A percentile compares a stretch with the other conserved stretches of the same genome.
Conservation (phyloP, 2,329 filamentous ascomycete species). For the Plenodomus tracheiphilus region DNA sequence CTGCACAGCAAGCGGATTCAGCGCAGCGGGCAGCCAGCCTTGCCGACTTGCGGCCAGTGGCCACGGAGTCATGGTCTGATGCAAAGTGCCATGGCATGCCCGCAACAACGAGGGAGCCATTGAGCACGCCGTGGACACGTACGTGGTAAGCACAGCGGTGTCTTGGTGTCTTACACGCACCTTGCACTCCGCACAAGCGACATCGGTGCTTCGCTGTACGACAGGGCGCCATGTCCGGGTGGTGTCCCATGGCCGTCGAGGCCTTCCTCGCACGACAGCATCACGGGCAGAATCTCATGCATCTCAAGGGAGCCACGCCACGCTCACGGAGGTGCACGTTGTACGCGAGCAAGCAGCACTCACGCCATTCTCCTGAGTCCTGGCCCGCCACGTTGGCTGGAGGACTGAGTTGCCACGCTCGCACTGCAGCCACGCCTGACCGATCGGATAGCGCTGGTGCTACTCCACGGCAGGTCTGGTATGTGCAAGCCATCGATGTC, state of each 20-base stretch:
- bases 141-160: neutral
- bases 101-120: neutral
- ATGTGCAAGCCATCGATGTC: constrained; percentile 14
- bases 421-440: constrained; percentile 12
- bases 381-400: constrained; percentile 31
- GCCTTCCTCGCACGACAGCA: constrained; percentile 9
- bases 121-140: neutral
- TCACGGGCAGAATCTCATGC: neutral
- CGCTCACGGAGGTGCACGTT: neutral
- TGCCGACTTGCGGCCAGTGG: no score
- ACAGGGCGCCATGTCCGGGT: neutral
- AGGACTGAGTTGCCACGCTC: constrained; percentile 2
- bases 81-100: neutral
- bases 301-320: constrained; percentile 3
- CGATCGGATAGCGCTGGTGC: constrained; percentile 9
- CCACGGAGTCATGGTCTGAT: no score
- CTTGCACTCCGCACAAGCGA: neutral
- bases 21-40: no score
- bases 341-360: neutral
- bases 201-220: constrained; percentile 2
- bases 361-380: neutral
- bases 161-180: no score
- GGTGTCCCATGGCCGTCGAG: neutral
- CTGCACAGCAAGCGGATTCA: neutral
- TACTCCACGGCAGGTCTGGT: constrained; percentile 22